phyloP scores from a whole-genome alignment of 2,329 filamentous ascomycete genomes.

The Aspergillus clavatus region DNA sequence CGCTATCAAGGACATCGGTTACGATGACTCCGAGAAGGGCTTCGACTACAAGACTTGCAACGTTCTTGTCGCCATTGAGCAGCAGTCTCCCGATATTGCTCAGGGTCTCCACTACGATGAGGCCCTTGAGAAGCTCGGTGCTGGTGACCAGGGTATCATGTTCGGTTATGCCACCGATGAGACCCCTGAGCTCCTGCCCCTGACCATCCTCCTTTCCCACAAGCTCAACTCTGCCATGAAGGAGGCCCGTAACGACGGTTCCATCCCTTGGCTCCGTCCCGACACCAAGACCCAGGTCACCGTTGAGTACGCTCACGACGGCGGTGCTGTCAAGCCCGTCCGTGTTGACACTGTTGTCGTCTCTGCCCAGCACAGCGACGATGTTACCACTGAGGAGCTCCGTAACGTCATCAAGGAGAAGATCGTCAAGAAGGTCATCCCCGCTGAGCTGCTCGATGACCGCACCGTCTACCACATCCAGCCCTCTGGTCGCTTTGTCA shows the following conservation, averaged over 20 bases:
- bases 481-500: slow-evolving; percentile 97
- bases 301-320: slow-evolving; percentile 96
- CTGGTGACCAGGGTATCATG: slow-evolving; percentile 99
- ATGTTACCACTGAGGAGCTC: slow-evolving; percentile 85
- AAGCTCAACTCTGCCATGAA: slow-evolving; percentile 96
- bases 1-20: slow-evolving; percentile 97
- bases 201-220: slow-evolving; percentile 91
- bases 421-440: slow-evolving; percentile 94
- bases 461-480: slow-evolving; percentile 97
- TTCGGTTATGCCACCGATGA: slow-evolving; percentile 99
- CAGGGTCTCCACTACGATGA: slow-evolving; percentile 98
- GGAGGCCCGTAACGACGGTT: slow-evolving; percentile 78
- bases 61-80: slow-evolving; percentile 96
- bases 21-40: slow-evolving; percentile 93
- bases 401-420: slow-evolving; percentile 95
- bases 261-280: slow-evolving; percentile 87
- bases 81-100: slow-evolving; percentile 98
- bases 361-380: slow-evolving; percentile 86
- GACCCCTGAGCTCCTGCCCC: slow-evolving; percentile 92
- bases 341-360: slow-evolving; percentile 96
- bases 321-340: slow-evolving; percentile 80
- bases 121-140: slow-evolving; percentile 94
- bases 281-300: slow-evolving; percentile 99
- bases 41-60: slow-evolving; percentile 99
- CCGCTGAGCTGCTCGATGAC: slow-evolving; percentile 84